phyloP scores from a whole-genome alignment of 805 yeast species.

The Wilhelminamyces savonicus region DNA sequence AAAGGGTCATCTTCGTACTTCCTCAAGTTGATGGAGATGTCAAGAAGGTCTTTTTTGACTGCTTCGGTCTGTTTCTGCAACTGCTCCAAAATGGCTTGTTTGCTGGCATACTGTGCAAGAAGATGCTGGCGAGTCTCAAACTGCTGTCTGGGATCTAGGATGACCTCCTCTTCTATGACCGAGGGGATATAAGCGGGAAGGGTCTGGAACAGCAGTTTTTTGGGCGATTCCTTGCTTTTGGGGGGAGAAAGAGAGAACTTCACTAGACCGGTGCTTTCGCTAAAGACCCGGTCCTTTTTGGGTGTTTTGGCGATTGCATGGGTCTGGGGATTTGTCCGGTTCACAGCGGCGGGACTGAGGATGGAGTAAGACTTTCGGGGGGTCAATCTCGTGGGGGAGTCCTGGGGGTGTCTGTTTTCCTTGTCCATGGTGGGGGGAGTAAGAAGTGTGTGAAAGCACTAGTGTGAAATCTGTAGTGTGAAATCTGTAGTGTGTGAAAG shows the following conservation, averaged over 20 bases:
- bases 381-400: slow-evolving; percentile 3
- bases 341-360: slow-evolving; percentile 1
- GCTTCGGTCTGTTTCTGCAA: slow-evolving; percentile 34
- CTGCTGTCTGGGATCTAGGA: slow-evolving; percentile 8
- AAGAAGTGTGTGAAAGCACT: too few relatives aligned
- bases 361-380: slow-evolving; percentile 10
- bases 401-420: not conserved
- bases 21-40: slow-evolving; percentile 17
- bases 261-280: slow-evolving; percentile 47
- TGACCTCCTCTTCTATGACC: not conserved
- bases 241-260: slow-evolving; percentile 31
- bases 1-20: slow-evolving; percentile 5
- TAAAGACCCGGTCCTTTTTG: slow-evolving; percentile 27
- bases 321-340: slow-evolving; percentile 1
- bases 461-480: too few relatives aligned
- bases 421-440: not conserved
- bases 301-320: slow-evolving; percentile 1
- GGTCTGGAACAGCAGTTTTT: too few relatives aligned
- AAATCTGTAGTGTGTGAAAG: too few relatives aligned
- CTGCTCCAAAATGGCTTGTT: slow-evolving; percentile 49
- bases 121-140: slow-evolving; percentile 19
- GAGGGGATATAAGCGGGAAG: slow-evolving; percentile 1
- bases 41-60: slow-evolving; percentile 29
- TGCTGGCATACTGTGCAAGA: slow-evolving; percentile 34
- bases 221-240: slow-evolving; percentile 2